Evolutionary conservation across 1,139 yeast genomes (phyloP).

Genomic region (Blastobotrys ciferrii): DNA sequence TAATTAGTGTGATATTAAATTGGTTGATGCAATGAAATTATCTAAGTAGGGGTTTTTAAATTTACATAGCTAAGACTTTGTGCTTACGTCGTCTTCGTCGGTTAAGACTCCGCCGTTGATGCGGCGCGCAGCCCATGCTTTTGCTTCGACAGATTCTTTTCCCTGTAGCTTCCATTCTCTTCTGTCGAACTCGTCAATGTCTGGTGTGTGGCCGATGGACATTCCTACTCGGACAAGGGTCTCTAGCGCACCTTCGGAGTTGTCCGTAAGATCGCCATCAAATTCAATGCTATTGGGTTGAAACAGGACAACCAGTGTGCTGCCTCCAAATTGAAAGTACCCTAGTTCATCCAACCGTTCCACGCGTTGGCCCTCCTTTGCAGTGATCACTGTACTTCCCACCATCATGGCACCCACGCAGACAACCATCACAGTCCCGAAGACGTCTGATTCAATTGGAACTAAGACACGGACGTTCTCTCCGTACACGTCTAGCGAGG

Average conservation of each 20-base stretch:
- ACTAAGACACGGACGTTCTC: slow-evolving; percentile 80
- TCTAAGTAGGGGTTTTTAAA: not conserved
- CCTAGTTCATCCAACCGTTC: slow-evolving; percentile 82
- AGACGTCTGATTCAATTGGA: slow-evolving; percentile 68
- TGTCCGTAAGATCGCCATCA: slow-evolving; percentile 70
- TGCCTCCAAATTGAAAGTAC: slow-evolving; percentile 94
- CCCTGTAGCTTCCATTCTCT: not conserved
- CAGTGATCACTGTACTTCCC: slow-evolving; percentile 78
- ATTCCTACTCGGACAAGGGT: slow-evolving; percentile 87
- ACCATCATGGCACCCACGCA: slow-evolving; percentile 99
- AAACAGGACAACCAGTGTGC: slow-evolving; percentile 69
- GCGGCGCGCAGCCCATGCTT: not conserved
- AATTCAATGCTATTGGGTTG: slow-evolving; percentile 48
- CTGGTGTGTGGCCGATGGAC: slow-evolving; percentile 77
- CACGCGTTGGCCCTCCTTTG: slow-evolving; percentile 57
- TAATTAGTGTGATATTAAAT: no score
- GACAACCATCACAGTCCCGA: slow-evolving; percentile 74
- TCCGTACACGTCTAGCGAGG: slow-evolving; percentile 86
- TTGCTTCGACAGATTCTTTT: not conserved
- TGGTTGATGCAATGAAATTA: not conserved
- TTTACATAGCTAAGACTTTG: not conserved
- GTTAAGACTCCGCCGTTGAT: not conserved
- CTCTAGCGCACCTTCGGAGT: slow-evolving; percentile 69
- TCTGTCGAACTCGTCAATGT: slow-evolving; percentile 44
- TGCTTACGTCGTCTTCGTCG: not conserved